Evolutionary conservation across 306 rosid genomes (phyloP), one percentile per base, ranked within the genome.

Genomic region (Quercus dentata): DNA sequence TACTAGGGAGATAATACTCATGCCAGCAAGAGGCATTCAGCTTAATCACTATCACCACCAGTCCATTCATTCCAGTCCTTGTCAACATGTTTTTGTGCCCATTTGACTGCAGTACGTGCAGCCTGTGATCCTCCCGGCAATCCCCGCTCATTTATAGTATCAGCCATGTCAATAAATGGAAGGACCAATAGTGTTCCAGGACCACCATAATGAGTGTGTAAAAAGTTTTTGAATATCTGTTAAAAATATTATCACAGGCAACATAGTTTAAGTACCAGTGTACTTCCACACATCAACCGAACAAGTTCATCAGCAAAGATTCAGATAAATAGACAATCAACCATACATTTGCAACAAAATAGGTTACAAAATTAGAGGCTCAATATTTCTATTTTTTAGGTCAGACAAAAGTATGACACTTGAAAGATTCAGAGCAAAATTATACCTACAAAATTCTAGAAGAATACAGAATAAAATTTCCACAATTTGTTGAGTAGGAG

Each of bases 21-120:
- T 55, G 35, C 21, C 5, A 12, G 56, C 19, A 41, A 5, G 56
- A 68, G 76, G 63, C 65, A 58, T 52, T 68, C 71, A 41, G 30
- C 52, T 65, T 70, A 71, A 62, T 69, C 80, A 33, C 83, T 55
- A 79, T 89, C 89, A 55, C 84, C 87, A 72, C 82, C 89, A 63
- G 86, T 91, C 98, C 98, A 95, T 33, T 83, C 85, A 25, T 88
- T 93, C 99, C 99, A 91, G 76, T 95, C 98, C n/a, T 88, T 93
- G 84, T 95, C 97, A n/a, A 95, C 97, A 74, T 88, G 82, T 25
- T 86, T 76, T 59, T 87, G 90, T 8, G 99, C 99, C 98, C 98
- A 92, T 56, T 89, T 93, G 85, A 93, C 70, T 8, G 98, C 98
- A 20, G 84, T 87, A 19, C 93, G 92, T 4, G 97, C 99, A 19